Base-by-base conservation (phyloP, 202 grass and related monocot genomes). In the Cymbopogon flexuosus region DNA sequence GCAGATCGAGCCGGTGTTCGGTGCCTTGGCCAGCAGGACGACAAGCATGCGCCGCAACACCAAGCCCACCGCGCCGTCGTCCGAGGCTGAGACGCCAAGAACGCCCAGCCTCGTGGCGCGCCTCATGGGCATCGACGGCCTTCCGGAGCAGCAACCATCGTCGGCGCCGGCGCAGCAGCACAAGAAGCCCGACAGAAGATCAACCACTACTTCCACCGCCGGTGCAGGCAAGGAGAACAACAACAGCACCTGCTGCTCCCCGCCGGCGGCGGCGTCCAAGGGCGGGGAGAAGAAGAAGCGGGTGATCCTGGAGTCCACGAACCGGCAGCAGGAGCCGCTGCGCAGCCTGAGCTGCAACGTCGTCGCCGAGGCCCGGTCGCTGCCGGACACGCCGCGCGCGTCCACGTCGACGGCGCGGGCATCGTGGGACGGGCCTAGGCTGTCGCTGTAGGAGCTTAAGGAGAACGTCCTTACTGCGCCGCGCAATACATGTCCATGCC, bases 341-440 rank as follows among this genome's bases (percentile, higher is more conserved):
- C 67, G 68, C 21, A 90, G 43, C 59, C 83, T 96, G 6, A 94
- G 83, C 87, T 92, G 88, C 86, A 94, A 94, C 78, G 63, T 88
- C 45, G 39, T n/a, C 23, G 57, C 23, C 22, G 70, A 70, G 3
- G 77, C 84, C 54, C 73, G 81, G 19, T 95, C 92, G 0, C 86
- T 95, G 15, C 92, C 87, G 5, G 90, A 93, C 41, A 89, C 96
- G 59, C 96, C 90, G 63, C 84, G 95, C 0, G 81, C 12, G 23
- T 94, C 95, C 42, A 73, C 84, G 15, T 88, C 85, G 27, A 27
- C 27, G 21, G 49, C 79, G 37, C 35, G 79, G 29, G 40, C 84
- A 21, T 73, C 82, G 16, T 83, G 70, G 85, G 94, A 94, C 31
- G 77, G 59, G 65, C 70, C 78, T 10, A 89, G 88, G 54, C 72